These are phyloP conservation scores for Leucocoprinus sp. DNA, from an alignment of 768 basidiomycete genomes.

Conservation along the genomic window DNA sequence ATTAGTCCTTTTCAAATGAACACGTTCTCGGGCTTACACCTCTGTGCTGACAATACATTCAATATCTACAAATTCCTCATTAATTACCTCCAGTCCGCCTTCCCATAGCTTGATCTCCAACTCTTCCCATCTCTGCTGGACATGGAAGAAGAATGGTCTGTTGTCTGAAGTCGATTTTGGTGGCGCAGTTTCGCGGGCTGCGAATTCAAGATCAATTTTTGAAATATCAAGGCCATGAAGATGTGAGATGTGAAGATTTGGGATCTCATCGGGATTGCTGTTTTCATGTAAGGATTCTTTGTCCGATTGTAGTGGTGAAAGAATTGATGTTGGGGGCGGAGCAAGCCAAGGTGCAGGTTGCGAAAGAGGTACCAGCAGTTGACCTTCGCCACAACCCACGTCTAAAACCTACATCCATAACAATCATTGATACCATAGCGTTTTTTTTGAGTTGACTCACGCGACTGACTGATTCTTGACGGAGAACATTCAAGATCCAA, in stretches of 20 bases:
- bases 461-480: conserved; percentile 46
- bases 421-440: not conserved
- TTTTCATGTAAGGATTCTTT: conserved; percentile 21
- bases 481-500: conserved; percentile 60
- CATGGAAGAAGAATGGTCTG: conserved; percentile 14
- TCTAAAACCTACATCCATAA: conserved; percentile 53
- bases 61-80: conserved; percentile 52
- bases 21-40: conserved; percentile 47
- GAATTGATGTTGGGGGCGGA: conserved; percentile 29
- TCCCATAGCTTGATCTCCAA: conserved; percentile 63
- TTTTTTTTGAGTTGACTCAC: conserved; percentile 24
- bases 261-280: conserved; percentile 30
- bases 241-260: conserved; percentile 48
- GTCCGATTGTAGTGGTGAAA: conserved; percentile 19
- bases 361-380: conserved; percentile 58
- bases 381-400: conserved; percentile 79
- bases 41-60: conserved; percentile 75
- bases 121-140: conserved; percentile 56
- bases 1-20: not conserved
- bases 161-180: conserved; percentile 13
- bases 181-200: conserved; percentile 40
- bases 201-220: conserved; percentile 42
- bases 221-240: conserved; percentile 68
- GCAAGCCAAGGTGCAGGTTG: conserved; percentile 69
- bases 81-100: conserved; percentile 62